These are phyloP conservation scores for Moesziomyces sp. DNA, from an alignment of 1,284 basidiomycete genomes.

Conservation along the genomic window DNA sequence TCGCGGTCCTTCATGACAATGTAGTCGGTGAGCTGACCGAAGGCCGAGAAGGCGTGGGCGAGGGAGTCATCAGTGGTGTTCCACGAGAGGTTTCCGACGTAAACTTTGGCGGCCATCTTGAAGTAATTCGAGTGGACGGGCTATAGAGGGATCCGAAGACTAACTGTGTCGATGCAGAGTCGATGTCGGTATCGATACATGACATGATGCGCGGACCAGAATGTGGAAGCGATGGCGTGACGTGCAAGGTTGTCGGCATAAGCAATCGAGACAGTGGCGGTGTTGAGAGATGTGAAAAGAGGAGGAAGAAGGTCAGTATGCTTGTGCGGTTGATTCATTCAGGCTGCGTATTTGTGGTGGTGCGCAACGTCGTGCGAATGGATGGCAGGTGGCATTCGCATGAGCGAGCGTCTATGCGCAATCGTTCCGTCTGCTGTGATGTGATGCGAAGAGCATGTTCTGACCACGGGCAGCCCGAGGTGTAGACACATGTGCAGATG, in stretches of 20 bases:
- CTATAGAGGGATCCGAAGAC: conserved; percentile 41
- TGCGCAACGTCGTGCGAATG: not conserved
- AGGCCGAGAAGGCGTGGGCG: conserved; percentile 65
- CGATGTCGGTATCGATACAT: too few species aligned
- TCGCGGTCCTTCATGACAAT: conserved; percentile 95
- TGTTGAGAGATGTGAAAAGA: too few species aligned
- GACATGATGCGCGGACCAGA: too few species aligned
- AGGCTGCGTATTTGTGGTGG: not conserved
- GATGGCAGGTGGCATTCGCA: too few species aligned
- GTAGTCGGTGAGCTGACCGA: conserved; percentile 67
- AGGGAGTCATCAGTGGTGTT: conserved; percentile 67
- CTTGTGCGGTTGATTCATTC: not conserved
- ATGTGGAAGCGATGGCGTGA: too few species aligned
- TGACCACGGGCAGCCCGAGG: too few species aligned
- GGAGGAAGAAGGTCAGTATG: not conserved
- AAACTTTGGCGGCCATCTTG: conserved; percentile 67
- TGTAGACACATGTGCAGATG: not conserved
- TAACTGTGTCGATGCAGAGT: conserved; percentile 24
- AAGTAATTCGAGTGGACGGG: conserved; percentile 23
- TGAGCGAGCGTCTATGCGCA: too few species aligned
- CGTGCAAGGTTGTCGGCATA: too few species aligned
- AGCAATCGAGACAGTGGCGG: not conserved
- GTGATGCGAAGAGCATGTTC: not conserved
- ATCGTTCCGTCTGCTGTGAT: not conserved
- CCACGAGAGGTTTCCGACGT: conserved; percentile 68